These are phyloP conservation scores for Nakazawaea laoshanensis DNA, from an alignment of 805 yeast genomes.

Conservation along the genomic window DNA sequence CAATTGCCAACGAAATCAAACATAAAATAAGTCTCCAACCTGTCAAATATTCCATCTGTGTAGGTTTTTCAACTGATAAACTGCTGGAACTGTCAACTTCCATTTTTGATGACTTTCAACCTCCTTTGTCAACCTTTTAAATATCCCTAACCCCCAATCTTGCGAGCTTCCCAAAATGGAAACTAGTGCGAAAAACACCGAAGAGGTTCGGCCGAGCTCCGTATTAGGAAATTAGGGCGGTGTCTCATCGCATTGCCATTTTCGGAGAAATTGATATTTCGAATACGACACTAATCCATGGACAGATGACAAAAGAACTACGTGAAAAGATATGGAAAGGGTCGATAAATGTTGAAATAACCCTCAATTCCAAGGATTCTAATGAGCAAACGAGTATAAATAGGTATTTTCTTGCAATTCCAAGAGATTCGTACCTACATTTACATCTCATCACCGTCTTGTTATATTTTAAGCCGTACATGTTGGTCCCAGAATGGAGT, in stretches of 20 bases:
- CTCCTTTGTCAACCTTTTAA: too few relatives aligned
- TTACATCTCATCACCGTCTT: conserved; percentile 27
- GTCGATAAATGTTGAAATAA: conserved; percentile 33
- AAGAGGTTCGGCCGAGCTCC: too few relatives aligned
- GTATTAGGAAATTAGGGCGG: not conserved
- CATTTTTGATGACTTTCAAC: too few relatives aligned
- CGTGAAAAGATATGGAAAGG: conserved; percentile 47
- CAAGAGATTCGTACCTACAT: conserved; percentile 49
- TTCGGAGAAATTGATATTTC: not conserved
- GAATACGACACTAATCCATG: not conserved
- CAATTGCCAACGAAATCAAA: too few relatives aligned
- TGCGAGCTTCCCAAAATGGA: too few relatives aligned
- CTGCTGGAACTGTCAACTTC: too few relatives aligned
- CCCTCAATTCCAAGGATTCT: conserved; percentile 17
- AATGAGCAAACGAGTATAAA: conserved; percentile 15
- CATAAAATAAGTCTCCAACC: too few relatives aligned
- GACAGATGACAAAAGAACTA: conserved; percentile 19
- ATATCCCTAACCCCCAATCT: too few relatives aligned
- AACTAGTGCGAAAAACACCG: too few relatives aligned
- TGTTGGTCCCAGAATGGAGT: conserved; percentile 16
- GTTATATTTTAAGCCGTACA: conserved; percentile 25
- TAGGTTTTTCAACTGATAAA: too few relatives aligned
- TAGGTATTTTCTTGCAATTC: conserved; percentile 13
- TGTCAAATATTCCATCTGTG: too few relatives aligned
- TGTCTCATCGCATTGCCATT: not conserved